Conservation (phyloP, 495 filamentous ascomycete genomes). For the Penicillium riverlandense region DNA sequence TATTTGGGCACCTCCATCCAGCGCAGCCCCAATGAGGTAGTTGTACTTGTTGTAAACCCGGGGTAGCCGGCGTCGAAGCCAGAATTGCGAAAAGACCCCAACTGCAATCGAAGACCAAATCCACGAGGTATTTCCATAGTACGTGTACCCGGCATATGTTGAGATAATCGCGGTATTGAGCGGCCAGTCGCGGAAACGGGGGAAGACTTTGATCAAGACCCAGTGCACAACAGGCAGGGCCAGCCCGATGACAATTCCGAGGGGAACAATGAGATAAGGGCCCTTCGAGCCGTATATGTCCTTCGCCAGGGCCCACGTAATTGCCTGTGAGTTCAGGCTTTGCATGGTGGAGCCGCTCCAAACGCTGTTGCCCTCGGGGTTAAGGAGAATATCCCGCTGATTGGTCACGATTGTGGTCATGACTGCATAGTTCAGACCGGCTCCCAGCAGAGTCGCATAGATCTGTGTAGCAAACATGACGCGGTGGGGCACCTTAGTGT, state of each 20-base stretch:
- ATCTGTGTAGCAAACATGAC: slow-evolving; percentile 37
- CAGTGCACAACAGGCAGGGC: slow-evolving; percentile 30
- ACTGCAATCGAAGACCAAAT: slow-evolving; percentile 24
- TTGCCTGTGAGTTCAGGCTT: slow-evolving; percentile 20
- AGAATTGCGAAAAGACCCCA: slow-evolving; percentile 43
- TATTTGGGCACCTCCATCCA: slow-evolving; percentile 47
- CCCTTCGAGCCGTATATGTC: slow-evolving; percentile 22
- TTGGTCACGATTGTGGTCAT: slow-evolving; percentile 32
- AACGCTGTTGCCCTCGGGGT: slow-evolving; percentile 29
- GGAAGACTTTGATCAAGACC: slow-evolving; percentile 18
- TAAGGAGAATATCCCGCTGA: slow-evolving; percentile 24
- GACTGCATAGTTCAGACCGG: slow-evolving; percentile 35
- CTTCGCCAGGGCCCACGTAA: slow-evolving; percentile 35
- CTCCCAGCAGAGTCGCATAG: slow-evolving; percentile 32
- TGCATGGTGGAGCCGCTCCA: slow-evolving; percentile 41
- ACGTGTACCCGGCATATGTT: slow-evolving; percentile 30
- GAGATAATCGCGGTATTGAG: slow-evolving; percentile 33
- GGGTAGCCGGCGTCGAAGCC: slow-evolving; percentile 39
- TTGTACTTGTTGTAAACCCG: slow-evolving; percentile 47
- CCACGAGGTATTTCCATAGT: slow-evolving; percentile 27
- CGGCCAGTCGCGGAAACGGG: slow-evolving; percentile 5
- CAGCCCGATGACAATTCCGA: slow-evolving; percentile 35
- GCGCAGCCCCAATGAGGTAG: slow-evolving; percentile 46
- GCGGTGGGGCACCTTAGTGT: slow-evolving; percentile 35
- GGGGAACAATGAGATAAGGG: slow-evolving; percentile 34